Evolutionary conservation across 495 filamentous ascomycete species (phyloP), one percentile per base, ranked within the genome.

Genomic region (Podospora fimiseda): DNA sequence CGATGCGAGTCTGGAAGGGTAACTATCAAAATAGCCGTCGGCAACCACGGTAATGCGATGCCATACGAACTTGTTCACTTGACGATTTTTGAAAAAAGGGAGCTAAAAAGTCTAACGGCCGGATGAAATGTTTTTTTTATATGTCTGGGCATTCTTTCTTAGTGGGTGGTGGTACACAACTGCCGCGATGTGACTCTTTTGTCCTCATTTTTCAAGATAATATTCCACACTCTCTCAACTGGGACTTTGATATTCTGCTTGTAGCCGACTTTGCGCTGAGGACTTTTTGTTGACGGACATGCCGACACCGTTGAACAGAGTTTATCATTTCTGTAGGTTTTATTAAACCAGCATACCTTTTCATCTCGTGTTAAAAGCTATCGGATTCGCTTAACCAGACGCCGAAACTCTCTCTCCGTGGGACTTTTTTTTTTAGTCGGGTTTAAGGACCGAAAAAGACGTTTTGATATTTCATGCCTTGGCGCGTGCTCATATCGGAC

Each of bases 401-500:
- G 11, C 23, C 23, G 44, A 23, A 14, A 47, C 23, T 30, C 33
- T 46, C 21, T 7, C 21, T 2, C 18, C 14, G 16, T 46, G 8
- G 14, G 0, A 14, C 9, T 30, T n/a, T 30, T 11, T 14, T 24
- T n/a, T 8, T 33, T n/a, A 8, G 43, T 52, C 55, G 55, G 50
- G 16, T 52, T 33, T 36, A 52, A 57, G 55, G 55, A 52, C 49
- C 55, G 55, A 57, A 30, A 33, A 49, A 23, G 44, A 40, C 42
- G 37, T 18, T 30, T 33, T 37, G 27, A 36, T n/a, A 37, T 21
- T 8, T 16, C 14, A 30, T 5, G 5, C 5, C 39, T 41, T 41
- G 39, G 39, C 39, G 5, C 16, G 39, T 14, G 4, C 14, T 18
- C 6, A n/a, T n/a, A 5, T 41, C 4, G 6, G 5, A n/a, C n/a